A percentile compares a stretch with the other conserved stretches of the same genome.
Conservation (phyloP, 805 yeast genomes). For the Candida alai region DNA sequence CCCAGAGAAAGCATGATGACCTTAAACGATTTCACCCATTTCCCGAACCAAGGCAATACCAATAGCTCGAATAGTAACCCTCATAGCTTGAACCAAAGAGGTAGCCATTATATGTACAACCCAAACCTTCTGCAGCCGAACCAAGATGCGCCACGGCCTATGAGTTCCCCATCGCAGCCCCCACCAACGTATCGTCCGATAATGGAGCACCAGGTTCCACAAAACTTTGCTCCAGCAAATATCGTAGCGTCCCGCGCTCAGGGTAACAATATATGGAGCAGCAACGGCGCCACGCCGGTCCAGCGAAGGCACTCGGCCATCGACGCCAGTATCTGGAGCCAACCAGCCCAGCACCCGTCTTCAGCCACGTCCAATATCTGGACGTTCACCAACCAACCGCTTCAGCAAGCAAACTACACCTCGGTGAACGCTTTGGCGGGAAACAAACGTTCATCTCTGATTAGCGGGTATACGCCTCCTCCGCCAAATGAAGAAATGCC, state of each 20-base stretch:
- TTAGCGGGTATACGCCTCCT: conserved; percentile 7
- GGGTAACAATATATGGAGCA: conserved; percentile 3
- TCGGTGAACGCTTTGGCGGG: neutral
- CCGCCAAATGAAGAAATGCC: conserved; percentile 3
- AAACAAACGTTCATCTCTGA: conserved; percentile 8
- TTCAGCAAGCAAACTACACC: conserved; percentile 3
- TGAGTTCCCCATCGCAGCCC: too few species aligned
- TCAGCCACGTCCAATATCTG: conserved; percentile 5
- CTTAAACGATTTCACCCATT: conserved; percentile 1
- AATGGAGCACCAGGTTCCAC: conserved; percentile 1
- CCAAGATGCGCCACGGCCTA: too few species aligned
- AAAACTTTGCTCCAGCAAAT: neutral
- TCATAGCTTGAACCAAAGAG: too few species aligned
- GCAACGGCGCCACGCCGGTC: neutral
- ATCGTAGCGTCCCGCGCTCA: too few species aligned
- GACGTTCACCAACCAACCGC: neutral
- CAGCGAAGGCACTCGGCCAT: conserved; percentile 6
- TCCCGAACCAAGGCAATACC: conserved; percentile 1
- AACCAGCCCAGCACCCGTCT: neutral
- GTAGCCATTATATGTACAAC: too few species aligned
- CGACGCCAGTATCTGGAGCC: conserved; percentile 6
- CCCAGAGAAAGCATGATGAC: conserved; percentile 5
- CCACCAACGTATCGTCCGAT: too few species aligned
- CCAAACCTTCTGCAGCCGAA: too few species aligned
- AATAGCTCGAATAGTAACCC: neutral